Conservation (phyloP, 2,329 filamentous ascomycete species). For the Chrysosporium keratinophilum region DNA sequence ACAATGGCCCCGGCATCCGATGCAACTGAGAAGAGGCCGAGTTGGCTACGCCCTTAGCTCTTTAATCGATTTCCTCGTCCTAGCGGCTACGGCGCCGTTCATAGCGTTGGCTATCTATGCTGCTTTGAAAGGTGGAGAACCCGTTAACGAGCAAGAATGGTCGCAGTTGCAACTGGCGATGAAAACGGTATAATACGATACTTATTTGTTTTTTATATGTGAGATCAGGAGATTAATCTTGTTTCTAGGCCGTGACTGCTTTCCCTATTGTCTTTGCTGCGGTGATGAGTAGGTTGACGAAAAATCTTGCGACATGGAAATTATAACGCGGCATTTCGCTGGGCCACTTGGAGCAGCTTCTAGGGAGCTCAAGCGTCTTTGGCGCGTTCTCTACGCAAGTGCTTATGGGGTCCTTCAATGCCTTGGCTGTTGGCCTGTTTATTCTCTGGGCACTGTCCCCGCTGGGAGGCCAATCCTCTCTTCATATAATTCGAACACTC, state of each 20-base stretch:
- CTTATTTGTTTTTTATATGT: neutral
- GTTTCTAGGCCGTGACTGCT: conserved; percentile 1
- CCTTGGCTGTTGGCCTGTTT: conserved; percentile 8
- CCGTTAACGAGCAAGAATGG: neutral
- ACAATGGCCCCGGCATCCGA: no score
- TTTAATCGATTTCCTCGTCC: neutral
- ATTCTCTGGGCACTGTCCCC: conserved; percentile 9
- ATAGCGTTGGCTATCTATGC: neutral
- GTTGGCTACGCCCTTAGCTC: no score
- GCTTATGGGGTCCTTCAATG: conserved; percentile 9
- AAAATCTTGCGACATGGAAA: conserved; percentile 1
- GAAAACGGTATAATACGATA: neutral
- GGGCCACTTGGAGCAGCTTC: conserved; percentile 9
- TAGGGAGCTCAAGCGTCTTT: conserved; percentile 7
- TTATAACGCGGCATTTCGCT: conserved; percentile 7
- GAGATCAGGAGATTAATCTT: neutral
- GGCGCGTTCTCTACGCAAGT: conserved; percentile 6
- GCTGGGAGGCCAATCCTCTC: conserved; percentile 1
- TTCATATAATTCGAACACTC: conserved; percentile 8
- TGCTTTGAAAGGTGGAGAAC: neutral
- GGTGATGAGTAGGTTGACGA: conserved; percentile 11
- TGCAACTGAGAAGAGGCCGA: no score
- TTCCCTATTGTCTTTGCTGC: conserved; percentile 13
- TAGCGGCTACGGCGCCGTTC: neutral
- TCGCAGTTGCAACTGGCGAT: neutral